These are phyloP conservation scores for Phialophora tarda DNA, from an alignment of 2,329 filamentous ascomycete genomes.

Conservation along the genomic window DNA sequence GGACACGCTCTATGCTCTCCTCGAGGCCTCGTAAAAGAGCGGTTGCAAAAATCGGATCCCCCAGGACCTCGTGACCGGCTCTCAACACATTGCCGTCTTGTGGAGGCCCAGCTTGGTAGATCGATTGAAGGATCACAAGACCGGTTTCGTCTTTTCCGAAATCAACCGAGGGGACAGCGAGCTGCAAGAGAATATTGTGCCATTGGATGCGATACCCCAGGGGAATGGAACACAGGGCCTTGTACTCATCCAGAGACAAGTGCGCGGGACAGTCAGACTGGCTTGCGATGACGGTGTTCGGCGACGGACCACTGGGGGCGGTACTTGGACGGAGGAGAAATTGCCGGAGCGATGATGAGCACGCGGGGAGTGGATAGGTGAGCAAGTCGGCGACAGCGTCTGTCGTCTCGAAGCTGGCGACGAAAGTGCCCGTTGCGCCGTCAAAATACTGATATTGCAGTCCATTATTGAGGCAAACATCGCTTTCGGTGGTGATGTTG, in stretches of 20 bases:
- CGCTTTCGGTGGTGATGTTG: not conserved
- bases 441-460: constrained; percentile 46
- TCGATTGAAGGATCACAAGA: constrained; percentile 55
- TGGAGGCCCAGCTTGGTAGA: constrained; percentile 4
- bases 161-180: constrained; percentile 56
- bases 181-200: constrained; percentile 61
- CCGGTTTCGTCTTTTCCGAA: constrained; percentile 58
- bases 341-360: constrained; percentile 46
- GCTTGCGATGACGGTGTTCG: constrained; percentile 60
- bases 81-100: not conserved
- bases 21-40: not conserved
- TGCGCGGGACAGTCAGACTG: constrained; percentile 56
- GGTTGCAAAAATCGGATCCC: not conserved
- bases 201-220: constrained; percentile 60
- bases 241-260: constrained; percentile 61
- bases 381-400: not conserved
- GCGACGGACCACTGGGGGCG: constrained; percentile 15
- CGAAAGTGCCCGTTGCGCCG: constrained; percentile 4
- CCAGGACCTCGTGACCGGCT: not conserved
- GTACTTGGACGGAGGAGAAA: constrained; percentile 47
- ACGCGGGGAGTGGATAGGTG: constrained; percentile 23
- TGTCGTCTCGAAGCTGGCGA: not conserved
- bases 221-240: constrained; percentile 57
- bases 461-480: too few relatives aligned
- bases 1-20: not conserved